Conservation (phyloP, 1,139 yeast genomes). For the Pichia sp. region DNA sequence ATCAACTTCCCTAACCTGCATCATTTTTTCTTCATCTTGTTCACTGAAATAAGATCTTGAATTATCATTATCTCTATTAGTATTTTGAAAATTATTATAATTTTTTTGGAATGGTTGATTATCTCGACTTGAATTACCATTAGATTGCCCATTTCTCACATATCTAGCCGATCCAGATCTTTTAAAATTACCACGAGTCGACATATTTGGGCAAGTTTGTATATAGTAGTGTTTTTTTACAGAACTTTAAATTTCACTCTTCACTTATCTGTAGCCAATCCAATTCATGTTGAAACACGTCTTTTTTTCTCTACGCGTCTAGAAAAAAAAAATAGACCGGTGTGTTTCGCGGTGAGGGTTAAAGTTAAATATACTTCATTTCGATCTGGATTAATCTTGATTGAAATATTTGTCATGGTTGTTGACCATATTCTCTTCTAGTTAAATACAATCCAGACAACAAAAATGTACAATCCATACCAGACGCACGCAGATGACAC, state of each 20-base stretch:
- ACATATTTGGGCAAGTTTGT: slow-evolving; percentile 5
- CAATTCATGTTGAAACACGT: background rate
- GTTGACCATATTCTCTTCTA: background rate
- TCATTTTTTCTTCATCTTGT: slow-evolving; percentile 26
- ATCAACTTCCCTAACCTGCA: slow-evolving; percentile 50
- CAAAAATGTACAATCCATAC: slow-evolving; percentile 34
- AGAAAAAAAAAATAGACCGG: background rate
- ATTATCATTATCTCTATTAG: background rate
- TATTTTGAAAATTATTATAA: slow-evolving; percentile 17
- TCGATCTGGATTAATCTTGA: background rate
- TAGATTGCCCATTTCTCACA: slow-evolving; percentile 37
- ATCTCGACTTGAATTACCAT: background rate
- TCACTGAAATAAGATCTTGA: slow-evolving; percentile 2
- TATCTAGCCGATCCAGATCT: slow-evolving; percentile 53
- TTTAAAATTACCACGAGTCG: slow-evolving; percentile 29
- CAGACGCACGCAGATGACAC: slow-evolving; percentile 15
- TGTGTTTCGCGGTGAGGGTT: background rate
- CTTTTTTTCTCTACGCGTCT: background rate
- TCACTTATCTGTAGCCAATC: too few species aligned
- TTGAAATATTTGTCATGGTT: background rate
- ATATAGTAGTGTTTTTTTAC: too few species aligned
- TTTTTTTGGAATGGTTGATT: slow-evolving; percentile 9
- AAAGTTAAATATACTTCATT: background rate
- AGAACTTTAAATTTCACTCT: too few species aligned
- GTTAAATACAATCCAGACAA: background rate